These are phyloP conservation scores for Wickerhamiella cacticola DNA, from an alignment of 805 yeast genomes.

Conservation along the genomic window DNA sequence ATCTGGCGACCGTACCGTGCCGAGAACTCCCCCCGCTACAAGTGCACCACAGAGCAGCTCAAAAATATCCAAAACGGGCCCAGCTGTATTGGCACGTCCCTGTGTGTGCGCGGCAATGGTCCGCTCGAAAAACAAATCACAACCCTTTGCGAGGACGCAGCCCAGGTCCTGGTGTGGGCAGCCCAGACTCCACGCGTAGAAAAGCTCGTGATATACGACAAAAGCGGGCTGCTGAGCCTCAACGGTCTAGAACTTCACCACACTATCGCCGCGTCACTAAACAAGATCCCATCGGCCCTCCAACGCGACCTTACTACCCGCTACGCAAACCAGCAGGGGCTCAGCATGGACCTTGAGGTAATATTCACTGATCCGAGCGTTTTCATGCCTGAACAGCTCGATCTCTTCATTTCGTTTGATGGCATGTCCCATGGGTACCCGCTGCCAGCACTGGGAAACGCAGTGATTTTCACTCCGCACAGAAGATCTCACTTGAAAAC, in stretches of 20 bases:
- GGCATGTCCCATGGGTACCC: constrained; percentile 12
- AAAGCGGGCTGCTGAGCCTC: background rate
- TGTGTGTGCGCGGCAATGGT: background rate
- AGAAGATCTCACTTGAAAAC: background rate
- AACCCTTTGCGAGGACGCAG: background rate
- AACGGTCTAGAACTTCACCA: constrained; percentile 2
- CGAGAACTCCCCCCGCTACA: background rate
- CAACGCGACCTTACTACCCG: background rate
- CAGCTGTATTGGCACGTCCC: background rate
- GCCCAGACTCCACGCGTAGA: background rate
- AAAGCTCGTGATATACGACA: background rate
- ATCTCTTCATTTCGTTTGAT: constrained; percentile 12
- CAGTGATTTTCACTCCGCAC: constrained; percentile 9
- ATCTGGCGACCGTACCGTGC: background rate
- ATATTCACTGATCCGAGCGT: background rate
- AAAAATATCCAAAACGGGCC: background rate
- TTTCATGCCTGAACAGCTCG: background rate
- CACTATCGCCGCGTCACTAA: background rate
- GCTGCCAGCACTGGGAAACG: constrained; percentile 1
- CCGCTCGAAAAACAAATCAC: constrained; percentile 1
- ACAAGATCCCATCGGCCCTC: background rate
- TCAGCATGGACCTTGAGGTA: background rate
- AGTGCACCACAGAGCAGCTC: background rate
- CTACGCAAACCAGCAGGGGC: background rate
- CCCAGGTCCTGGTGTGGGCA: constrained; percentile 3